Evolutionary conservation across 208 protist species (phyloP), one percentile per base, ranked within the genome.

Genomic region (Leishmania tarentolae): DNA sequence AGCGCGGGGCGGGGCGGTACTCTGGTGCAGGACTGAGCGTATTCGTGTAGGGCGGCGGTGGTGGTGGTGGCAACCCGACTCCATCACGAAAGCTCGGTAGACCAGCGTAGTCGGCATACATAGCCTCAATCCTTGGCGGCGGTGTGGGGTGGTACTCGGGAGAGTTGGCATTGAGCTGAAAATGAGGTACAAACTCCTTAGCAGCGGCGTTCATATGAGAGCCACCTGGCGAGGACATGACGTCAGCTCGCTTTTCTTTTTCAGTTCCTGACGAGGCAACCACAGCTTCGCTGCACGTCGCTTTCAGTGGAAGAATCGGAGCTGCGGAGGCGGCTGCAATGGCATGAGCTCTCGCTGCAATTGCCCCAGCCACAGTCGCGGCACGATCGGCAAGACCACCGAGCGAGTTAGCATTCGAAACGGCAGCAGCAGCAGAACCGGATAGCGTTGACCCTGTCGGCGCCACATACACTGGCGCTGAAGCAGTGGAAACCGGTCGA

Each of bases 141-240:
- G 85, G 77, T 24, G 86, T 35, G 44, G 86, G 87, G 50, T 76
- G 80, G 78, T 88, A 93, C 82, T 92, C 87, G 19, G 88, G 88
- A 7, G 92, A 90, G 59, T 80, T 90, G 4, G 82, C 78, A 63
- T 79, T 83, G 50, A 91, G 73, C 56, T 84, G 73, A 66, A 92
- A 92, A 69, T 84, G 81, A 19, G 85, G 93, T 11, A 95, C 85
- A 74, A 96, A 96, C 85, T 93, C 91, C 76, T 93, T 92, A 40
- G 93, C 93, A 11, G 87, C 81, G n/a, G 89, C 93, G 74, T 96
- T 96, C 90, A 95, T 95, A 46, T 85, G 79, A 8, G 88, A 88
- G 53, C 85, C 42, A 40, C 83, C 81, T 7, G 82, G 56, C 35
- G 84, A 82, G n/a, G 87, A 74, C 59, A 72, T 40, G 4, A 78